Percentiles rank a stretch among this genome's conserved stretches.
These are phyloP conservation scores for Aspergillus spinulosporus DNA, from an alignment of 2,329 filamentous ascomycete genomes.

Conservation along the genomic window DNA sequence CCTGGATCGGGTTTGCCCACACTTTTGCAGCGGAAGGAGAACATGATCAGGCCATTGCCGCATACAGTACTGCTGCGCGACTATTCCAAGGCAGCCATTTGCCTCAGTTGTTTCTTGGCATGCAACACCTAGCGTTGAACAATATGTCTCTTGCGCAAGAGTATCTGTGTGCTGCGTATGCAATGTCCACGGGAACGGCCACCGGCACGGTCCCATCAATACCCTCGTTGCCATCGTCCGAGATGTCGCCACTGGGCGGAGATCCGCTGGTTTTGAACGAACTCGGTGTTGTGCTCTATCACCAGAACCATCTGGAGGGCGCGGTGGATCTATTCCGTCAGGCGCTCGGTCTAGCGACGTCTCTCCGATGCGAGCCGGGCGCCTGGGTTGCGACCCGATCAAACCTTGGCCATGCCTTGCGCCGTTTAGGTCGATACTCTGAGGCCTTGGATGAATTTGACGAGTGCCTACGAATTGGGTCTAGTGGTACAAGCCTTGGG, in stretches of 20 bases:
- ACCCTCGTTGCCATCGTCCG: slow-evolving; percentile 24
- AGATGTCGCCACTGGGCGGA: slow-evolving; percentile 36
- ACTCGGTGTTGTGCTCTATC: slow-evolving; percentile 92
- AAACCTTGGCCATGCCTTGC: slow-evolving; percentile 85
- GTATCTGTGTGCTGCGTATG: slow-evolving; percentile 86
- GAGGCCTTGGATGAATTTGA: slow-evolving; percentile 80
- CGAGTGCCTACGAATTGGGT: slow-evolving; percentile 76
- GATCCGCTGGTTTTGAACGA: slow-evolving; percentile 94
- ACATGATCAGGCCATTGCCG: slow-evolving; percentile 96
- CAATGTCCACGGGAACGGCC: slow-evolving; percentile 49
- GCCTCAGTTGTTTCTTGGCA: slow-evolving; percentile 91
- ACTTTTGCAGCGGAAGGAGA: slow-evolving; percentile 97
- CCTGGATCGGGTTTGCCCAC: slow-evolving; percentile 98
- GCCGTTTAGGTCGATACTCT: slow-evolving; percentile 67
- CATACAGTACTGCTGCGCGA: slow-evolving; percentile 91
- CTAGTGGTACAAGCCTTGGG: slow-evolving; percentile 72
- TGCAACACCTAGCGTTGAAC: slow-evolving; percentile 96
- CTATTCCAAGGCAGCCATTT: slow-evolving; percentile 96
- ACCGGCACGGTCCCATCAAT: slow-evolving; percentile 31
- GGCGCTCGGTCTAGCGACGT: slow-evolving; percentile 73
- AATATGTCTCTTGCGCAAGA: slow-evolving; percentile 93
- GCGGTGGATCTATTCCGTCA: slow-evolving; percentile 76
- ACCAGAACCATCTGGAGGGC: slow-evolving; percentile 75
- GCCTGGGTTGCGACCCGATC: slow-evolving; percentile 82
- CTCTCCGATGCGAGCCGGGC: slow-evolving; percentile 77